These are phyloP conservation scores for Oidiodendron maius DNA, from an alignment of 495 filamentous ascomycete species.

Conservation along the genomic window DNA sequence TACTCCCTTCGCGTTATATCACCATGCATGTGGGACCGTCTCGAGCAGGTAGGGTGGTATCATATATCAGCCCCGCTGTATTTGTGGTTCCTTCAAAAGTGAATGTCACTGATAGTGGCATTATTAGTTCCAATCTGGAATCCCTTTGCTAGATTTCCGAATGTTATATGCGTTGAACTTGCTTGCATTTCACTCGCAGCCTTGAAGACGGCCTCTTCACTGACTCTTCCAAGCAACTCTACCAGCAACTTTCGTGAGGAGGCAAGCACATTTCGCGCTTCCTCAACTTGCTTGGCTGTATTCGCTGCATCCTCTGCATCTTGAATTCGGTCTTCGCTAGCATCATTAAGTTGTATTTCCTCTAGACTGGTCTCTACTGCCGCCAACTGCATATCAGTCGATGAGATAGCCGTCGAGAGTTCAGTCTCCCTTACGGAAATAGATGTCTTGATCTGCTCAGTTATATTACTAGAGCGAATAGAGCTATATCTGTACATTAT, in stretches of 20 bases:
- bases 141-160: slow-evolving; percentile 14
- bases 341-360: slow-evolving; percentile 23
- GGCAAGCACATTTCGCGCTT: slow-evolving; percentile 23
- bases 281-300: slow-evolving; percentile 26
- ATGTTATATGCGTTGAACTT: slow-evolving; percentile 11
- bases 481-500: slow-evolving; percentile 26
- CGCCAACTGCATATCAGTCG: slow-evolving; percentile 24
- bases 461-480: slow-evolving; percentile 23
- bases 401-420: slow-evolving; percentile 24
- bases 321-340: slow-evolving; percentile 18
- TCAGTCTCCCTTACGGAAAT: slow-evolving; percentile 24
- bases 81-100: slow-evolving; percentile 17
- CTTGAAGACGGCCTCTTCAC: slow-evolving; percentile 25
- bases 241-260: slow-evolving; percentile 26
- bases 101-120: slow-evolving; percentile 14
- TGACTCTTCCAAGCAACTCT: slow-evolving; percentile 26
- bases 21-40: too few species aligned
- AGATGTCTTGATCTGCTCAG: slow-evolving; percentile 25
- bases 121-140: slow-evolving; percentile 17
- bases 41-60: too few species aligned
- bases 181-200: slow-evolving; percentile 8
- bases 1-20: too few species aligned
- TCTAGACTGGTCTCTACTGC: slow-evolving; percentile 24
- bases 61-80: too few species aligned
- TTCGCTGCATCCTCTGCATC: slow-evolving; percentile 20